phyloP scores from a whole-genome alignment of 352 stramenopile genomes.

The Phytopythium boreale region DNA sequence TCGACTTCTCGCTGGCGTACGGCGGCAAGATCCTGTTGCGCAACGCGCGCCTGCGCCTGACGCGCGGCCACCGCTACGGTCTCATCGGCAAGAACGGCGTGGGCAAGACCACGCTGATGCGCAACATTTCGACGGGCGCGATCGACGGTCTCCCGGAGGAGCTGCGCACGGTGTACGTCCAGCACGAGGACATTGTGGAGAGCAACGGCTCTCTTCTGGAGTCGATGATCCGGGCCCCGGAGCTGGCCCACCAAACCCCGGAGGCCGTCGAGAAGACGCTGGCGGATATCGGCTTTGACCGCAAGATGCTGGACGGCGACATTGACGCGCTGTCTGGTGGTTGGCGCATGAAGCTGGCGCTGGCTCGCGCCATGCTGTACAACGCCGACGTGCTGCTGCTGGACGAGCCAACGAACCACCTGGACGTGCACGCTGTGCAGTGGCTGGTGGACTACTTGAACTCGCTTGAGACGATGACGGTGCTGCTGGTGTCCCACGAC shows the following conservation, averaged over 20 bases:
- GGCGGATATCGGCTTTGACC: slow-evolving; percentile 91
- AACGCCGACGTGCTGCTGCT: slow-evolving; percentile 95
- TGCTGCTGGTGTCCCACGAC: slow-evolving; percentile 97
- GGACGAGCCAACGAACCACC: slow-evolving; percentile 92
- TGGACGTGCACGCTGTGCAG: slow-evolving; percentile 95
- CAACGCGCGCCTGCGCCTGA: slow-evolving; percentile 94
- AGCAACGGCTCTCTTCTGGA: slow-evolving; percentile 77
- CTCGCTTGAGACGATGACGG: slow-evolving; percentile 92
- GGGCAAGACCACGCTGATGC: slow-evolving; percentile 96
- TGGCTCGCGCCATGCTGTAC: slow-evolving; percentile 93
- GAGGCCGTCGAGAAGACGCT: slow-evolving; percentile 83
- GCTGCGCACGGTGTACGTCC: slow-evolving; percentile 95
- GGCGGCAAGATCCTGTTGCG: slow-evolving; percentile 95
- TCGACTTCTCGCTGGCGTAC: slow-evolving; percentile 75
- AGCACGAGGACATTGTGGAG: slow-evolving; percentile 94
- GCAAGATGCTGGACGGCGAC: slow-evolving; percentile 90
- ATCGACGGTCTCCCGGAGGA: slow-evolving; percentile 90
- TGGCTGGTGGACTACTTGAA: slow-evolving; percentile 98
- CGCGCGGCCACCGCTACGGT: slow-evolving; percentile 94
- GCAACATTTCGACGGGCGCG: slow-evolving; percentile 86
- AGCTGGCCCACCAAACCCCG: slow-evolving; percentile 71
- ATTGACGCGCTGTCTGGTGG: slow-evolving; percentile 94
- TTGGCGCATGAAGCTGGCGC: slow-evolving; percentile 97
- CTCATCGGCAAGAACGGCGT: slow-evolving; percentile 96
- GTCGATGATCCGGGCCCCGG: slow-evolving; percentile 56